These are phyloP conservation scores for Scedosporium apiospermum DNA, from an alignment of 2,329 filamentous ascomycete species.

Conservation along the genomic window DNA sequence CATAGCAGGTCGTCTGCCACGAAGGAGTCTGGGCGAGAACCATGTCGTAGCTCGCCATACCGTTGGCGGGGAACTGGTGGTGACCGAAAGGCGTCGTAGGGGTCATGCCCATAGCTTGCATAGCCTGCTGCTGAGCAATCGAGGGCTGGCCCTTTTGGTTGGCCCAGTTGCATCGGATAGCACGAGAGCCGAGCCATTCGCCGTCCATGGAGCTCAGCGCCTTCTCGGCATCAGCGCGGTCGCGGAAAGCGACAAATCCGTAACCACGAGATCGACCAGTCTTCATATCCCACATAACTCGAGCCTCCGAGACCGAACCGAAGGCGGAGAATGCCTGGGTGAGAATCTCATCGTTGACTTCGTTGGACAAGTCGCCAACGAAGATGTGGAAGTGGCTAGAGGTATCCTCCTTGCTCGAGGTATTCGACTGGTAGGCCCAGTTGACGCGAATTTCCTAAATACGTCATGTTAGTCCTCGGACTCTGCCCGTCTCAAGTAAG, in stretches of 20 bases:
- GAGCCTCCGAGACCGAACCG: slow-evolving; percentile 89
- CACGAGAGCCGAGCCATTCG: slow-evolving; percentile 95
- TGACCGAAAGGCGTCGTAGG: slow-evolving; percentile 93
- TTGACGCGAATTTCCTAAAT: slow-evolving; percentile 92
- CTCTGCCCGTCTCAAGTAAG: neutral
- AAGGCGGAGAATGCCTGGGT: slow-evolving; percentile 93
- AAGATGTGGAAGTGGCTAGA: slow-evolving; percentile 99
- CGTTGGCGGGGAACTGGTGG: slow-evolving; percentile 95
- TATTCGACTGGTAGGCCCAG: slow-evolving; percentile 99
- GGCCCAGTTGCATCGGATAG: slow-evolving; percentile 99
- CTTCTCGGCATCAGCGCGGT: slow-evolving; percentile 88
- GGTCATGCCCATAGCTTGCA: slow-evolving; percentile 97
- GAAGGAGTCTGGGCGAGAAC: slow-evolving; percentile 87
- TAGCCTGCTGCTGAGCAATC: slow-evolving; percentile 93
- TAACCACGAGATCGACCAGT: slow-evolving; percentile 95
- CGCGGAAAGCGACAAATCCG: slow-evolving; percentile 94
- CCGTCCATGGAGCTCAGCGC: slow-evolving; percentile 96
- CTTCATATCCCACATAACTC: slow-evolving; percentile 99
- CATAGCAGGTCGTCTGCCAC: slow-evolving; percentile 98
- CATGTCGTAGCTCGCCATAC: slow-evolving; percentile 96
- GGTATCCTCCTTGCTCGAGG: slow-evolving; percentile 88
- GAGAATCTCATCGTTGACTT: slow-evolving; percentile 95
- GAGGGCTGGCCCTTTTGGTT: slow-evolving; percentile 99
- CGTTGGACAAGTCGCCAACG: slow-evolving; percentile 93
- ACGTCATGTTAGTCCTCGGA: neutral